Evolutionary conservation across 2,329 filamentous ascomycete species (phyloP), one percentile per base, ranked within the genome.

Genomic region (Exophiala sideris): DNA sequence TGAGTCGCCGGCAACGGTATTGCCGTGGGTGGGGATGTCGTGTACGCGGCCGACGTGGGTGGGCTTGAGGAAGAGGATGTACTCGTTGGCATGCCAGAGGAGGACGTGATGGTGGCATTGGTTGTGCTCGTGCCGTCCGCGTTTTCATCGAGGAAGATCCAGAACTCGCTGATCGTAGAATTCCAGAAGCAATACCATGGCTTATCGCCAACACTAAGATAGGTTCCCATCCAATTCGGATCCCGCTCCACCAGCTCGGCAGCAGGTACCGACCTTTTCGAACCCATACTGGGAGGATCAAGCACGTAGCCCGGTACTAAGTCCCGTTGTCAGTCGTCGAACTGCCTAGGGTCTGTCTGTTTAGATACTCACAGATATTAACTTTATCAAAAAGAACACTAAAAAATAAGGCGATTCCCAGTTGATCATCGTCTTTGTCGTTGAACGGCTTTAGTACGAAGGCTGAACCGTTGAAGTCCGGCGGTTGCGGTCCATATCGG

Each of bases 111-210:
- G 55, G 62, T 57, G 61, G 48, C 32, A 40, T 49, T 44, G 51
- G 58, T 62, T 7, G 54, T 60, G 12, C 64, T 53, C 36, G 58
- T 56, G 20, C 61, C 67, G 3, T 71, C 70, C 11, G 77, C 73
- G 45, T 80, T 73, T 65, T 82, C 69, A 50, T 81, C 77, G 49
- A 82, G 73, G 63, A 86, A 88, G 44, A 88, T 77, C 68, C 86
- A 87, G 35, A 81, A 80, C 66, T 88, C 85, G 46, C 87, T 74
- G 49, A 83, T 75, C 0, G 85, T 88, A 11, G 75, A 72, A 65
- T 88, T 88, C 83, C 84, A 88, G 66, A 80, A 81, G 67, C 85
- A 88, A 63, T 83, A 85, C 84, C 84, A 88, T 2, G 84, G 83
- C 66, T 76, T 77, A 34, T 86, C 81, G 7, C 81, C 81, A n/a